A percentile compares a stretch with the other conserved stretches of the same genome.
Conservation (phyloP, 2,329 filamentous ascomycete species). For the Colletotrichum filicis region DNA sequence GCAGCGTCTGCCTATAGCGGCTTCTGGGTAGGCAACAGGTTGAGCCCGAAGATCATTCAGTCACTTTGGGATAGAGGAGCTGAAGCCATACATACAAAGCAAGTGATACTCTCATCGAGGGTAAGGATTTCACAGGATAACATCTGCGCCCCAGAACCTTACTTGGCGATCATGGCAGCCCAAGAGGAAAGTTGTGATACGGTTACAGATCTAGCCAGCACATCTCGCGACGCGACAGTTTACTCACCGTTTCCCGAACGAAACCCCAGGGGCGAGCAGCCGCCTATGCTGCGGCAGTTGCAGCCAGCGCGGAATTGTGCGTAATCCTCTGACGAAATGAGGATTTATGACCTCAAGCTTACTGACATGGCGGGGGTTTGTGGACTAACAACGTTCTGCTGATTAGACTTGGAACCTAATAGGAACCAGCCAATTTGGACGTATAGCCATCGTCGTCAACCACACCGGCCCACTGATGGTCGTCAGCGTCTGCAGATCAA, state of each 20-base stretch:
- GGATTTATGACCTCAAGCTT: background rate
- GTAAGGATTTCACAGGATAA: background rate
- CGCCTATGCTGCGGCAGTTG: background rate
- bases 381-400: background rate
- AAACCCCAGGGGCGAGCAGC: background rate
- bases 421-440: too few species aligned
- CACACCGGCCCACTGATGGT: conserved; percentile 1
- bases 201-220: background rate
- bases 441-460: background rate
- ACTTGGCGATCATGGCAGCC: conserved; percentile 16
- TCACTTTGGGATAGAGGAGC: background rate
- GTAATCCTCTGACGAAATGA: background rate
- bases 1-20: background rate
- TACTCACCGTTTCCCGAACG: background rate
- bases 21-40: background rate
- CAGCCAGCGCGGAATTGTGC: too few species aligned
- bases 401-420: background rate
- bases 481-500: conserved; percentile 7
- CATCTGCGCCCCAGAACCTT: conserved; percentile 26
- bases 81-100: background rate
- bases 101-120: background rate
- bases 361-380: background rate
- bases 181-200: background rate
- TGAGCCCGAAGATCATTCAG: background rate
- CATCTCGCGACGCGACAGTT: background rate